phyloP scores from a whole-genome alignment of 139 green algal genomes.

The Volvox reticuliferus region DNA sequence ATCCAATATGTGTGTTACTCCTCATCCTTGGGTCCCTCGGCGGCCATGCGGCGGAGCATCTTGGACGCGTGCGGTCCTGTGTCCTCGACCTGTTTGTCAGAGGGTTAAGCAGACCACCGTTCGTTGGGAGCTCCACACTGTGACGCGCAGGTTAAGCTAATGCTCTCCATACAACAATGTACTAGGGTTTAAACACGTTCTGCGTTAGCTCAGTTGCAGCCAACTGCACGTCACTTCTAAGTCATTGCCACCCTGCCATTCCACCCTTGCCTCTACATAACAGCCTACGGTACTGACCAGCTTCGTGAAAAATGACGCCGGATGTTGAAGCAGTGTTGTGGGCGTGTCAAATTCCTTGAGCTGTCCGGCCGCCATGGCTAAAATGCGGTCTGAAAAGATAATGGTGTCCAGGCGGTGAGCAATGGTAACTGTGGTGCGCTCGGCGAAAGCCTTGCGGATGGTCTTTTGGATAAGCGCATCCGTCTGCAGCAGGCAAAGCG shows the following conservation, averaged over 20 bases:
- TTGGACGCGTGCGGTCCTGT: slow-evolving; percentile 55
- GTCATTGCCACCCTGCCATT: too few species aligned
- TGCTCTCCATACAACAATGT: too few species aligned
- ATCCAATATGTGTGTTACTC: not conserved
- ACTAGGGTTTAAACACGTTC: not conserved
- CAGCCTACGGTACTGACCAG: slow-evolving; percentile 36
- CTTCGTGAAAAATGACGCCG: slow-evolving; percentile 55
- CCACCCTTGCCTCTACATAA: too few species aligned
- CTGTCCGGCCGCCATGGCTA: slow-evolving; percentile 63
- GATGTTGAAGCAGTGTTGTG: slow-evolving; percentile 53
- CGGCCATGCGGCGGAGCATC: slow-evolving; percentile 61
- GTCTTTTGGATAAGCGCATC: slow-evolving; percentile 70
- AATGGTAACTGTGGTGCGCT: slow-evolving; percentile 69
- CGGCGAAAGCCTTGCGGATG: slow-evolving; percentile 65
- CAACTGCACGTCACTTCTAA: too few species aligned
- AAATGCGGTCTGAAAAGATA: slow-evolving; percentile 68
- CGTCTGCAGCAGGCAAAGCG: slow-evolving; percentile 36
- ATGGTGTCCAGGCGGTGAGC: slow-evolving; percentile 76
- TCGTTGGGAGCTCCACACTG: too few species aligned
- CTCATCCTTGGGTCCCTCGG: slow-evolving; percentile 57
- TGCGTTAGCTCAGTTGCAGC: not conserved
- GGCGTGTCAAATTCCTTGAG: slow-evolving; percentile 53
- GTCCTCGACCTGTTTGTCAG: slow-evolving; percentile 51
- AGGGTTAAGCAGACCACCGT: too few species aligned
- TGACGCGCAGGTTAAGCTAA: too few species aligned